Conservation (phyloP, 805 yeast species). For the Kluyveromyces wickerhamii region DNA sequence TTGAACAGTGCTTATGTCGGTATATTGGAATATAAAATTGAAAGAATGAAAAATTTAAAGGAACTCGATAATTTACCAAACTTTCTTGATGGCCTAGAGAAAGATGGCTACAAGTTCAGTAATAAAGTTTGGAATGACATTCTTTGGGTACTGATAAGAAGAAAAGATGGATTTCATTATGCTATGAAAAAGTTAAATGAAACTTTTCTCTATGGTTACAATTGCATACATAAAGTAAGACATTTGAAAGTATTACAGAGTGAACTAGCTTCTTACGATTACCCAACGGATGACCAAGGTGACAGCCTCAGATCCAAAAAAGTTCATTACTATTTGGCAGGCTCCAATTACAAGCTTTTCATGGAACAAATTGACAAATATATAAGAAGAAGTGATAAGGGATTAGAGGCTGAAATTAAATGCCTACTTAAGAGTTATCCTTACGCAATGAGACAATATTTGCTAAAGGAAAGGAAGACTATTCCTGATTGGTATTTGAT, state of each 20-base stretch:
- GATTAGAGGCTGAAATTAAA: constrained; percentile 11
- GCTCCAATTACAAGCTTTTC: constrained; percentile 12
- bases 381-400: constrained; percentile 13
- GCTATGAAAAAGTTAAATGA: constrained; percentile 27
- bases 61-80: constrained; percentile 16
- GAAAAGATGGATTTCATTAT: constrained; percentile 22
- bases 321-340: constrained; percentile 18
- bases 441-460: constrained; percentile 26
- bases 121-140: constrained; percentile 29
- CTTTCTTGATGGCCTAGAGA: constrained; percentile 15
- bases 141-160: constrained; percentile 20
- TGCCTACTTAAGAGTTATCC: constrained; percentile 23
- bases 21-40: constrained; percentile 18
- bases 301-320: constrained; percentile 13
- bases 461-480: constrained; percentile 21
- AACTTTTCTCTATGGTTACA: constrained; percentile 33
- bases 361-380: constrained; percentile 20
- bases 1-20: constrained; percentile 16
- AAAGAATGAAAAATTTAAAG: constrained; percentile 14
- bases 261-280: neutral
- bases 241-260: constrained; percentile 11
- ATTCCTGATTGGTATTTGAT: constrained; percentile 16
- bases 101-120: constrained; percentile 24
- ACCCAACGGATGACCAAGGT: neutral
- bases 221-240: constrained; percentile 24